Evolutionary conservation across 352 stramenopile species (phyloP), one percentile per base, ranked within the genome.

Genomic region (Phytophthora ramorum): DNA sequence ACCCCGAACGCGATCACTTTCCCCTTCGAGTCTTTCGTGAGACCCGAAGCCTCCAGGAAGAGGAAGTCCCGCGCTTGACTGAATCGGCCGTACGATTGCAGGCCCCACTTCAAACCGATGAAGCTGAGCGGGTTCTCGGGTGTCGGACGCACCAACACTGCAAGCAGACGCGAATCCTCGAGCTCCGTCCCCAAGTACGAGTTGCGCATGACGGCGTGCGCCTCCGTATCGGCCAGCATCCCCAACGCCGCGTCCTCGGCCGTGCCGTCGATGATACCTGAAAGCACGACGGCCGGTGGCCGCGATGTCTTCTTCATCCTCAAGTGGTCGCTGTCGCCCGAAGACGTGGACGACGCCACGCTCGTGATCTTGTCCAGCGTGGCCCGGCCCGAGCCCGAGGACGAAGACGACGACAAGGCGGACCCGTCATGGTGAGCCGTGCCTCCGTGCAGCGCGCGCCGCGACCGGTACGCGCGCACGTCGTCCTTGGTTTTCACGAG

Each of bases 51-150:
- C 19, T 85, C 76, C 6, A 85, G 7, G 37, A 75, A 83, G 19
- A 85, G 62, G 41, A 73, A 83, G 32, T 85, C 76, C 0, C 76
- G 76, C 1, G 53, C 47, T 3, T 76, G 61, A 32, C 58, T 58
- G 58, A 82, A 78, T 10, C 66, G 51, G 24, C 69, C 72, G 46
- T 76, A 68, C 13, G 56, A 66, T 9, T 71, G 69, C 1, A 69
- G 24, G 0, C 59, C 58, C 75, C 75, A 83, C 55, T 83, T 83
- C 2, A 83, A 20, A 26, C 62, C 66, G 14, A 83, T 28, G 40
- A 73, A 83, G 30, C 67, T 63, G 35, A 81, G 78, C n/a, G 75
- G 75, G 7, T 81, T 56, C 5, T 70, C 52, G 12, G 45, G 14
- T 0, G 47, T 79, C 22, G 66, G 65, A 4, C 19, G 44, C 10